Evolutionary conservation across 306 rosid genomes (phyloP).

Genomic region (Cicer arietinum): DNA sequence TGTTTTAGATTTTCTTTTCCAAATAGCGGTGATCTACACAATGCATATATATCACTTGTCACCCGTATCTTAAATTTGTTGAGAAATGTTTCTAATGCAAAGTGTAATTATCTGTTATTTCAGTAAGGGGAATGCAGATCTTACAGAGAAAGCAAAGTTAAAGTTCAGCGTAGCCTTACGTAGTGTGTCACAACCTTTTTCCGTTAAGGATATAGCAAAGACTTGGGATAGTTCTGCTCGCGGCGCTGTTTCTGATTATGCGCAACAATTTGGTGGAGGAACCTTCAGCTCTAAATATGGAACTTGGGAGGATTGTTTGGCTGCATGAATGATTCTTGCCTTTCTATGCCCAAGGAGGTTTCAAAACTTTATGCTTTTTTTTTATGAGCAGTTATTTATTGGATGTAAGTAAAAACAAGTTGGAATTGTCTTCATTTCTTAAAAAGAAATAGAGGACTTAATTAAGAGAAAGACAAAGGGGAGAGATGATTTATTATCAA

Average conservation of each 20-base stretch:
- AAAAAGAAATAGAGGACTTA: background rate
- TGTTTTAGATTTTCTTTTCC: conserved; percentile 5
- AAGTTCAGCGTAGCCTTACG: conserved; percentile 80
- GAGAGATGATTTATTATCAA: background rate
- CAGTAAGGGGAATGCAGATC: conserved; percentile 85
- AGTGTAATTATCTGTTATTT: conserved; percentile 33
- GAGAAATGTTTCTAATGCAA: conserved; percentile 26
- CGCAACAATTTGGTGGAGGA: conserved; percentile 91
- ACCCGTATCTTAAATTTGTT: background rate
- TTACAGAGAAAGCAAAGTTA: conserved; percentile 76
- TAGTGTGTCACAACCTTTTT: conserved; percentile 81
- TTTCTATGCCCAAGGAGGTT: conserved; percentile 25
- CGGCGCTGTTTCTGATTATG: conserved; percentile 71
- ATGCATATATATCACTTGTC: background rate
- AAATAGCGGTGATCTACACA: conserved; percentile 12
- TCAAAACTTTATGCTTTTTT: conserved; percentile 23
- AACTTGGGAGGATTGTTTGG: conserved; percentile 74
- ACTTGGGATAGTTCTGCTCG: conserved; percentile 92
- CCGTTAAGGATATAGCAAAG: conserved; percentile 74
- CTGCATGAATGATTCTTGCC: conserved; percentile 46
- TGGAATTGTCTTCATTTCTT: conserved; percentile 2
- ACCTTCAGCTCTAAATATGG: conserved; percentile 93
- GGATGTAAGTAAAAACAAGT: background rate
- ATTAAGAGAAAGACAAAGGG: background rate
- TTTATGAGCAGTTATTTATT: background rate